Conservation (phyloP, 768 basidiomycete species). For the Lepiota venenata region DNA sequence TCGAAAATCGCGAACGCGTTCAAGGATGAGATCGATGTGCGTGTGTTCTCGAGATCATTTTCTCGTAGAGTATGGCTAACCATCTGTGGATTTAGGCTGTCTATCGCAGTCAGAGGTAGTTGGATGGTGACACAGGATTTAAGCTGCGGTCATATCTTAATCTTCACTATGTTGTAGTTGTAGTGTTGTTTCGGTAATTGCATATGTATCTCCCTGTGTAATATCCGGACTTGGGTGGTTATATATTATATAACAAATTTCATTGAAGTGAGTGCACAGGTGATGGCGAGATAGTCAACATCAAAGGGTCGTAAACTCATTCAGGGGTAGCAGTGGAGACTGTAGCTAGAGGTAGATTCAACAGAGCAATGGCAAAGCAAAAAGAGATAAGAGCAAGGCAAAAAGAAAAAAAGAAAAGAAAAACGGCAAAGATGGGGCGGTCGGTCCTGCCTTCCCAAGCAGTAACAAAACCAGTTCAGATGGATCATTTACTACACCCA, state of each 20-base stretch:
- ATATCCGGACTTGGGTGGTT: neutral
- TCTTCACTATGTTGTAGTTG: neutral
- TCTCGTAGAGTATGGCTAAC: neutral
- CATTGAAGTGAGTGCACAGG: no score
- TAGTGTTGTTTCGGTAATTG: neutral
- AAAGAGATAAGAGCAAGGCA: constrained; percentile 42
- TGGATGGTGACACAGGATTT: neutral
- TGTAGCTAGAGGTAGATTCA: no score
- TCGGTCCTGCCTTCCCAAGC: neutral
- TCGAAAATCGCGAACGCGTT: constrained; percentile 66
- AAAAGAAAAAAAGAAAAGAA: neutral
- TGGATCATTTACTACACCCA: no score
- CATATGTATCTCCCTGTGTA: neutral
- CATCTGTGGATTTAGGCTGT: neutral
- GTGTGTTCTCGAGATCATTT: constrained; percentile 17
- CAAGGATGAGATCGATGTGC: constrained; percentile 57
- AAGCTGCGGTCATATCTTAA: neutral
- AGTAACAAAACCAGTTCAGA: no score
- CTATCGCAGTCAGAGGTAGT: constrained; percentile 6
- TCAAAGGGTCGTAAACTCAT: no score
- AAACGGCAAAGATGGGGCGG: constrained; percentile 5
- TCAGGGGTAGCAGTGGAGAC: no score
- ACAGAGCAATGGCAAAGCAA: constrained; percentile 60
- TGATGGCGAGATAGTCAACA: no score
- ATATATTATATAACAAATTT: neutral